Base-by-base conservation (phyloP, 1,284 basidiomycete species). In the Fomitiporia mediterranea region DNA sequence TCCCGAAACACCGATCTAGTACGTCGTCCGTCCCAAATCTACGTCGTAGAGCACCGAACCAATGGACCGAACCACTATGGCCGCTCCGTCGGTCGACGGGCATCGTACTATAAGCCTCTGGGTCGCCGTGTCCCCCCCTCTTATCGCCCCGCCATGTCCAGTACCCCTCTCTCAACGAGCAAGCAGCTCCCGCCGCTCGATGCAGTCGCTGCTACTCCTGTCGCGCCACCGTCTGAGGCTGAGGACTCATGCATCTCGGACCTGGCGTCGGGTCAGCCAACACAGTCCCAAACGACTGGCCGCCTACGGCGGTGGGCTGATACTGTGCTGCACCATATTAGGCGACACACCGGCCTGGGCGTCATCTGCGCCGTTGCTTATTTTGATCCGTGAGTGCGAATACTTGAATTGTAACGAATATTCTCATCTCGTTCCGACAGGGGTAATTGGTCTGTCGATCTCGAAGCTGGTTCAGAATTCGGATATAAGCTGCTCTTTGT, bases 401-500 rank as follows among this genome's bases (percentile, higher is more conserved):
- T 17, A 7, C 17, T 46, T 46, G 13, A 23, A 6, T 37, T 34
- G 15, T 13, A 50, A 21, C 15, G 8, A 27, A 35, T 50, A 13
- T 23, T 15, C 6, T 15, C 4, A 15, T 32, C 53, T n/a, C n/a
- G n/a, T n/a, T n/a, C n/a, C n/a, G n/a, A 37, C 58, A 85, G 83
- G 9, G 85, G 84, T 25, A 88, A 88, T 65, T 90, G 87, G 86
- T 81, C 82, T 5, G 86, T 88, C 15, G 86, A 89, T 68, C 70
- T 89, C 21, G 80, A 84, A 67, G 86, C 86, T 5, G 89, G 89
- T 11, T 84, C 86, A 8, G 67, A 81, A 59, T 91, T 79, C 67
- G 93, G 93, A 0, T 96, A 94, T 74, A 82, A 84, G 62, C 78
- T 96, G 28, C 79, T 97, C 37, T 94, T 95, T 66, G 79, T 96